Evolutionary conservation across 2,329 filamentous ascomycete species (phyloP), one percentile per base, ranked within the genome.

Genomic region (Colletotrichum sp.): DNA sequence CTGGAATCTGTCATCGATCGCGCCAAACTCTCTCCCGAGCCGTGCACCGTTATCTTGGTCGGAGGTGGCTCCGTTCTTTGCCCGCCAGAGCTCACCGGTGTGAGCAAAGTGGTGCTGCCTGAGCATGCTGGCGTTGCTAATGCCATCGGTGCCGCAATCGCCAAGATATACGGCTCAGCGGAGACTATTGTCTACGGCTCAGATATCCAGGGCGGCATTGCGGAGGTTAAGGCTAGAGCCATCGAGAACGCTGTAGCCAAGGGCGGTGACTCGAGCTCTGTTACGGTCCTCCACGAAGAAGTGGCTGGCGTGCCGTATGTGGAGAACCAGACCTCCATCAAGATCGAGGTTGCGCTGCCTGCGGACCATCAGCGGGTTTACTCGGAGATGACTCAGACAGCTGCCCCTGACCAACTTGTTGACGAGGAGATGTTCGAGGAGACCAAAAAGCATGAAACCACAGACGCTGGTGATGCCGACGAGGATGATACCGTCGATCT

Each of bases 21-120:
- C 34, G 78, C 79, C 55, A 80, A 80, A 30, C 75, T 78, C 15
- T 77, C 79, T 2, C 77, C 78, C 3, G 78, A 79, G 8, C 70
- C 73, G 1, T 79, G 79, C 61, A 77, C 77, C 13, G 78, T 79
- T 4, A 77, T 80, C 15, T 66, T 80, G 12, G 79, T 80, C 5
- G 79, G 79, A n/a, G 79, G 78, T 15, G 79, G 78, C n/a, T 74
- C 77, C 6, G 71, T 78, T 2, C 67, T 79, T 18, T 80, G 79
- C 39, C 79, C 79, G 3, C 7, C 66, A 6, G 60, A 67, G 26
- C 78, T 80, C 5, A 67, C 76, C 3, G 79, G 79, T 1, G 79
- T 80, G 16, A 73, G 74, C 30, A 72, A 67, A 36, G 76, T 80
- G 28, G 71, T 79, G 24, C 67, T 78, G 2, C 77, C 79, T 3